Percentiles rank a stretch among this genome's conserved stretches.
Evolutionary conservation across 2,329 filamentous ascomycete species (phyloP).

Genomic region (Grosmannia huntii): DNA sequence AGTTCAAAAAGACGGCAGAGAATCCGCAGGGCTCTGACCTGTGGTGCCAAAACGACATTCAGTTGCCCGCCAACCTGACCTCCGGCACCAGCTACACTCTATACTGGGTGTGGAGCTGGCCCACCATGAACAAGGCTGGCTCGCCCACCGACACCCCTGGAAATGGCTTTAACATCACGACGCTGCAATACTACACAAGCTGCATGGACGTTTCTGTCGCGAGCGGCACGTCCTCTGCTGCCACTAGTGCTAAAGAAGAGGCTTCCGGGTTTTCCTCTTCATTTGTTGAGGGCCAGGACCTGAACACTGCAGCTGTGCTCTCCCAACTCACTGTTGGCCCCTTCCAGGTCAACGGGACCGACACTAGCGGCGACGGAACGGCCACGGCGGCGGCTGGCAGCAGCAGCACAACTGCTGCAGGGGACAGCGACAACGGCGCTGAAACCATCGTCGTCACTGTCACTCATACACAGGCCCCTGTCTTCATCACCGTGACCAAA

Average conservation of each 20-base stretch:
- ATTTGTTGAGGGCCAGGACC: constrained; percentile 25
- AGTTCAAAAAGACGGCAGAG: constrained; percentile 38
- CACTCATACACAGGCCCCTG: constrained; percentile 18
- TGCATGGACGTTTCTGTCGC: constrained; percentile 28
- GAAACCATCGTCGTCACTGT: constrained; percentile 24
- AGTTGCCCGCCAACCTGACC: constrained; percentile 55
- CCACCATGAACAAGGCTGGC: constrained; percentile 35
- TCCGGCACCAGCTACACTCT: constrained; percentile 58
- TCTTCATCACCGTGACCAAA: constrained; percentile 8
- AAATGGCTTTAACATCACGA: constrained; percentile 18
- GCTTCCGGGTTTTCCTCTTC: constrained; percentile 8
- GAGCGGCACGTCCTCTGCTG: neutral
- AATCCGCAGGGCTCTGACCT: constrained; percentile 44
- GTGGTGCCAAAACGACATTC: constrained; percentile 71
- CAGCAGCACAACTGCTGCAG: constrained; percentile 6
- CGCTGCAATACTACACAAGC: constrained; percentile 25
- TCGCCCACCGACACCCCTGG: constrained; percentile 19
- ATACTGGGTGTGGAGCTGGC: constrained; percentile 98
- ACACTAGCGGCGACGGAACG: constrained; percentile 8
- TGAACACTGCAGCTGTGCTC: constrained; percentile 30
- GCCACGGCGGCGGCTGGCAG: neutral
- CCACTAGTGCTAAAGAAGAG: constrained; percentile 3
- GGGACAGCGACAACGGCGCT: constrained; percentile 17
- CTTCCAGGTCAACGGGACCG: constrained; percentile 25
- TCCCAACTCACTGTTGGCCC: constrained; percentile 28